Evolutionary conservation across 352 stramenopile species (phyloP).

Genomic region (Peronosclerospora sorghi): DNA sequence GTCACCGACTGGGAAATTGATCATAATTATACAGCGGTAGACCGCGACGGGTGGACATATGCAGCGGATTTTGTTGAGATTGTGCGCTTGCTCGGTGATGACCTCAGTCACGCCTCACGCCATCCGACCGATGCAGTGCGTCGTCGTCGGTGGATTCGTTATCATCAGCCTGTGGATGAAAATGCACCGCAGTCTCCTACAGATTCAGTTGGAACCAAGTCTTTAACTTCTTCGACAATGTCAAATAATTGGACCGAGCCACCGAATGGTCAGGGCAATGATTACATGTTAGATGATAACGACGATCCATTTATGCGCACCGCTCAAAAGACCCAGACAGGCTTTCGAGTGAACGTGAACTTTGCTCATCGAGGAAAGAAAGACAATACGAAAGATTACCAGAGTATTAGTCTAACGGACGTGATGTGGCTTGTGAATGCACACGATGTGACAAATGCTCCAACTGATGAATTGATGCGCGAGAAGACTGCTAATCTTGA

Average conservation of each 20-base stretch:
- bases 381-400: slow-evolving; percentile 84
- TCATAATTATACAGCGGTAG: slow-evolving; percentile 64
- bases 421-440: slow-evolving; percentile 81
- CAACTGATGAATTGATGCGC: slow-evolving; percentile 75
- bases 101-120: slow-evolving; percentile 73
- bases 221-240: slow-evolving; percentile 24
- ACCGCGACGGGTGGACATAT: slow-evolving; percentile 79
- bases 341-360: slow-evolving; percentile 79
- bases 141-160: slow-evolving; percentile 72
- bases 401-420: slow-evolving; percentile 72
- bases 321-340: slow-evolving; percentile 75
- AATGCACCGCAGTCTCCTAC: slow-evolving; percentile 36
- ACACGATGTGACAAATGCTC: slow-evolving; percentile 53
- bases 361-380: slow-evolving; percentile 73
- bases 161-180: slow-evolving; percentile 41
- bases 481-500: slow-evolving; percentile 84
- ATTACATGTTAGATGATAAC: slow-evolving; percentile 43
- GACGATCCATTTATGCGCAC: slow-evolving; percentile 82
- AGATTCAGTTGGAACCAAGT: slow-evolving; percentile 30
- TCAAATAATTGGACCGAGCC: slow-evolving; percentile 48
- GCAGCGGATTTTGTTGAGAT: slow-evolving; percentile 72
- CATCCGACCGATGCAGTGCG: slow-evolving; percentile 71
- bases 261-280: slow-evolving; percentile 17
- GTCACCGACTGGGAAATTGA: slow-evolving; percentile 78
- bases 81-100: slow-evolving; percentile 59